Conservation (phyloP, 2,329 filamentous ascomycete species). For the Aspergillus sp. region DNA sequence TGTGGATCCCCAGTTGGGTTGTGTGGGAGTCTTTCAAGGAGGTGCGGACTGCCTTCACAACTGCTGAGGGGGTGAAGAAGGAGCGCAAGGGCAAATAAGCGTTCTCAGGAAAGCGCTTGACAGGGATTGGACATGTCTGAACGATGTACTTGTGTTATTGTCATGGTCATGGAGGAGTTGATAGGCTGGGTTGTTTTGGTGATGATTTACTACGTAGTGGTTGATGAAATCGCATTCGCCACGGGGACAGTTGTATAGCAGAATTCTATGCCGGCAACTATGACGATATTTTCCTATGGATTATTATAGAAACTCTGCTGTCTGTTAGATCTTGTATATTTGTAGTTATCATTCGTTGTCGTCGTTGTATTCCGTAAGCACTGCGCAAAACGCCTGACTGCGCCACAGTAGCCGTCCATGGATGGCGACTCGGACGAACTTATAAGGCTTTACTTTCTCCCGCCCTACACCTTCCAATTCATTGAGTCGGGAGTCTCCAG, state of each 20-base stretch:
- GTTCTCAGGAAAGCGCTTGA: too few species aligned
- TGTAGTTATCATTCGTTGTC: background rate
- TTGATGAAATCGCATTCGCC: too few species aligned
- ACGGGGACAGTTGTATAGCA: too few species aligned
- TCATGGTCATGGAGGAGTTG: background rate
- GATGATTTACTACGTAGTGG: too few species aligned
- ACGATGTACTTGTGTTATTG: background rate
- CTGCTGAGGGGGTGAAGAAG: constrained; percentile 15
- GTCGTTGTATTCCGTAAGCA: background rate
- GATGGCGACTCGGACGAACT: background rate
- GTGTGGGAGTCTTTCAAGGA: constrained; percentile 45
- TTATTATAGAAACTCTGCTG: background rate
- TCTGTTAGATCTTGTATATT: background rate
- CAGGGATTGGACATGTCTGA: background rate
- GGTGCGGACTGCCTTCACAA: constrained; percentile 30
- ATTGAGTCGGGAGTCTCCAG: background rate
- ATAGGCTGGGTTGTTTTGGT: too few species aligned
- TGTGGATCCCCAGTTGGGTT: constrained; percentile 51
- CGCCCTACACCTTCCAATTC: background rate
- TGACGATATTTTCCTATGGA: too few species aligned
- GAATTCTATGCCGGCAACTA: too few species aligned
- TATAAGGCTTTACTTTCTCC: background rate
- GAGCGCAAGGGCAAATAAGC: constrained; percentile 14
- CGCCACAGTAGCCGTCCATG: background rate
- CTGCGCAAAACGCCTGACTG: background rate